Percentiles rank a stretch among this genome's conserved stretches.
These are phyloP conservation scores for Melanogaster broomeanus DNA, from an alignment of 768 basidiomycete species.

Conservation along the genomic window DNA sequence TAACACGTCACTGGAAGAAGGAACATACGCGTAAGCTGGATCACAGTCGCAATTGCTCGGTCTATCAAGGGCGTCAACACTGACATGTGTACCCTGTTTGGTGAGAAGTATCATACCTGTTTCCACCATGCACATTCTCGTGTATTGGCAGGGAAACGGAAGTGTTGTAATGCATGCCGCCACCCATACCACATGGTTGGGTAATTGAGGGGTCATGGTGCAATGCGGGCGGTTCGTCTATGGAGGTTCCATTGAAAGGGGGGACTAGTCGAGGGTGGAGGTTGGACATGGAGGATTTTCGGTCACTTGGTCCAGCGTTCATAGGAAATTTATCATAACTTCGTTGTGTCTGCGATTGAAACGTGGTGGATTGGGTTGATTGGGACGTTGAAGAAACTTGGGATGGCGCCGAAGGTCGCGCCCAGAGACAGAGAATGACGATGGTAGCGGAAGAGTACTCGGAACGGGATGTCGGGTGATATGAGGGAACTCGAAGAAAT, in stretches of 20 bases:
- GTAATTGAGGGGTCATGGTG: not conserved
- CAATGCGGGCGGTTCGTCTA: conserved; percentile 4
- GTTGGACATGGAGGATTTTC: conserved; percentile 10
- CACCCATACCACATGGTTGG: conserved; percentile 1
- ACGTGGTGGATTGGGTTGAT: not conserved
- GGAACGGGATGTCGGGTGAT: conserved; percentile 29
- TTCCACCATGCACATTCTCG: not conserved
- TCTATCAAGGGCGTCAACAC: not conserved
- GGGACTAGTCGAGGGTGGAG: conserved; percentile 11
- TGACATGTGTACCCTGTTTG: conserved; percentile 13
- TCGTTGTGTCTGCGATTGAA: conserved; percentile 1
- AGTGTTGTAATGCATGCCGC: not conserved
- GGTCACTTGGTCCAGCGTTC: conserved; percentile 6
- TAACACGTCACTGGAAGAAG: not conserved
- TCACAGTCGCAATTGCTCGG: conserved; percentile 21
- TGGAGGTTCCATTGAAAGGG: conserved; percentile 2
- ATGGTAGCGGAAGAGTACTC: conserved; percentile 14
- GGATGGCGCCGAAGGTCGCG: conserved; percentile 1
- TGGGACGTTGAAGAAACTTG: conserved; percentile 7
- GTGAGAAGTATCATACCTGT: not conserved
- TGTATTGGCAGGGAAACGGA: conserved; percentile 5
- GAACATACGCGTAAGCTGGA: conserved; percentile 7
- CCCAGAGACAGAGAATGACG: conserved; percentile 2
- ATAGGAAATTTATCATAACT: conserved; percentile 11
- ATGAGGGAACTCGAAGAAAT: conserved; percentile 30